Percentiles rank a stretch among this genome's conserved stretches.
phyloP scores from a whole-genome alignment of 2,329 filamentous ascomycete species.

The Teratosphaeria pseudoeucalypti region DNA sequence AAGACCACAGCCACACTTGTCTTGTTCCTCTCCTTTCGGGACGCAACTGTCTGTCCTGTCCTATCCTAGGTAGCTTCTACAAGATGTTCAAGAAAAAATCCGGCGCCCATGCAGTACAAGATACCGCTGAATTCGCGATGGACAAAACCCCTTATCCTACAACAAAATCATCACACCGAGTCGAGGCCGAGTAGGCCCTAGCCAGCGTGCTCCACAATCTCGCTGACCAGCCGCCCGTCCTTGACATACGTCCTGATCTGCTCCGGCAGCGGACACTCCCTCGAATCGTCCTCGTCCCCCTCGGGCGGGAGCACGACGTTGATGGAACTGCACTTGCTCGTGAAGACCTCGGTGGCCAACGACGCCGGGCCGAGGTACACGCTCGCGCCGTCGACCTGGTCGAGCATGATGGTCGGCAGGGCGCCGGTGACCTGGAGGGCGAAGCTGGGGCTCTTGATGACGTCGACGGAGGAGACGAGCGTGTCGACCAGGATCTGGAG shows the following conservation, averaged over 20 bases:
- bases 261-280: conserved; percentile 76
- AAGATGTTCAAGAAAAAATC: not conserved
- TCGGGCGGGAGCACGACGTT: conserved; percentile 70
- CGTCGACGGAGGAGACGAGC: conserved; percentile 81
- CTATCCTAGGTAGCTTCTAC: not conserved
- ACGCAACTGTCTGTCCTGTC: not conserved
- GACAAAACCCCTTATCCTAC: not conserved
- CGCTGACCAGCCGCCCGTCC: conserved; percentile 68
- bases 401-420: conserved; percentile 78
- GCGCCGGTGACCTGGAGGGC: conserved; percentile 71
- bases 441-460: conserved; percentile 92
- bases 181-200: conserved; percentile 30
- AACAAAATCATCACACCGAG: not conserved
- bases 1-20: not conserved
- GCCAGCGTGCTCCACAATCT: conserved; percentile 92
- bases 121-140: not conserved
- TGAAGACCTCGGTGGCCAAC: conserved; percentile 69
- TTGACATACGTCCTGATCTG: conserved; percentile 78
- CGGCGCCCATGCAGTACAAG: not conserved
- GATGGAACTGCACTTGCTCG: conserved; percentile 75
- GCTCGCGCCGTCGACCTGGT: conserved; percentile 84
- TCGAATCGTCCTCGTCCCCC: conserved; percentile 65
- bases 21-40: not conserved
- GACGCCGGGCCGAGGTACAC: conserved; percentile 80
- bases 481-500: conserved; percentile 81